Base-by-base conservation (phyloP, 768 basidiomycete species). In the Xanthoconium stramineum region DNA sequence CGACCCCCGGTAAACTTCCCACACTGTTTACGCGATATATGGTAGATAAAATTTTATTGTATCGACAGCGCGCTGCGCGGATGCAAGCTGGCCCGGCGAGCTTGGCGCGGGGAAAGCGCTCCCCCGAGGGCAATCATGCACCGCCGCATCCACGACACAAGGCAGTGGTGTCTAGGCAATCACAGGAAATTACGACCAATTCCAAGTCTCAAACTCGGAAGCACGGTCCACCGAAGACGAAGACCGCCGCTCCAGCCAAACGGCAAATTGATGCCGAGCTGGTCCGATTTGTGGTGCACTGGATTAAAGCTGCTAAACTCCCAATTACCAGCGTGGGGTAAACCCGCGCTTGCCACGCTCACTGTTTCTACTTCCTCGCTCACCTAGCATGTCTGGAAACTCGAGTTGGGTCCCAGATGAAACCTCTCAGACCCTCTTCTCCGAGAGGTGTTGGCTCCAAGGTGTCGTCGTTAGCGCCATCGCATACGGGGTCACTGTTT, bases 391-490 rank as follows among this genome's bases (percentile, higher is more conserved):
- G 62, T 53, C 62, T 12, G 39, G 30, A 45, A 61, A 61, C 48
- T 58, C 63, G 35, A 61, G 46, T 10, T 65, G 63, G 62, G 56
- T 64, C 37, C 59, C 62, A 2, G 5, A 44, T 35, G 59, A 64
- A 48, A 19, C 35, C 7, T 1, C 53, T 30, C 59, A 42, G 50
- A 58, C 56, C 2, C 63, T 61, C 39, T 61, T 63, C 33, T 56
- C 61, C 6, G 61, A 62, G 57, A 46, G 61, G 45, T 47, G 29
- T 40, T 63, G 55, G 65, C 69, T 72, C 14, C 58, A 60, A 36
- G 53, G 62, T 8, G 58, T 19, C 17, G 0, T 56, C 33, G 10
- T 63, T 36, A 52, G 61, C 33, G 40, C 61, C 7, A n/a, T 50
- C 15, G 40, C 51, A 14, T 62, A 62, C 17, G 61, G 61, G 15